A percentile compares a stretch with the other conserved stretches of the same genome.
Evolutionary conservation across 805 yeast species (phyloP).

Genomic region (Myxozyma nipponensis): DNA sequence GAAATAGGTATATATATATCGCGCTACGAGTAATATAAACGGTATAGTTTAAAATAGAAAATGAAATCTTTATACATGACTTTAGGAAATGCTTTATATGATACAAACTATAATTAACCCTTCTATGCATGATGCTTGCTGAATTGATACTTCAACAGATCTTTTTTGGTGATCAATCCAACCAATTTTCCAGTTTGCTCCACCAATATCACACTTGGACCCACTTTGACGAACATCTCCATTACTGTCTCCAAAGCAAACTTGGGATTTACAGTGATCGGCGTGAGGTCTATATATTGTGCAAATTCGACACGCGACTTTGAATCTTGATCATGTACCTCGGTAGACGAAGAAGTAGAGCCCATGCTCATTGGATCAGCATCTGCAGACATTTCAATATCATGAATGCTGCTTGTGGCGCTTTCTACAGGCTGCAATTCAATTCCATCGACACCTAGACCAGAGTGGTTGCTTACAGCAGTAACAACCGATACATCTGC

Average conservation of each 20-base stretch:
- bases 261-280: conserved; percentile 53
- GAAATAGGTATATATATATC: neutral
- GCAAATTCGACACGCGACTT: conserved; percentile 18
- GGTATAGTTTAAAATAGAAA: neutral
- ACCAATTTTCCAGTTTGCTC: conserved; percentile 54
- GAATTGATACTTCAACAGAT: conserved; percentile 53
- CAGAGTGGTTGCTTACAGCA: neutral
- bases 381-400: neutral
- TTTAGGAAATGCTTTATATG: neutral
- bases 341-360: neutral
- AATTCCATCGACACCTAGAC: neutral
- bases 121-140: conserved; percentile 1
- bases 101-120: too few relatives aligned
- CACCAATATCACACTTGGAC: conserved; percentile 71
- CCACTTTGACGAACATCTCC: conserved; percentile 69
- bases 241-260: conserved; percentile 58
- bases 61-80: neutral
- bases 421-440: neutral
- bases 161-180: conserved; percentile 85
- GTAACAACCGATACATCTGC: neutral
- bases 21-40: neutral
- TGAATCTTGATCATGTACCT: neutral
- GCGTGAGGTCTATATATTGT: conserved; percentile 49
- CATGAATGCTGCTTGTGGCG: neutral
- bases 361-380: too few relatives aligned